Conservation (phyloP, 1,284 basidiomycete genomes). For the Irpex rosettiformis region DNA sequence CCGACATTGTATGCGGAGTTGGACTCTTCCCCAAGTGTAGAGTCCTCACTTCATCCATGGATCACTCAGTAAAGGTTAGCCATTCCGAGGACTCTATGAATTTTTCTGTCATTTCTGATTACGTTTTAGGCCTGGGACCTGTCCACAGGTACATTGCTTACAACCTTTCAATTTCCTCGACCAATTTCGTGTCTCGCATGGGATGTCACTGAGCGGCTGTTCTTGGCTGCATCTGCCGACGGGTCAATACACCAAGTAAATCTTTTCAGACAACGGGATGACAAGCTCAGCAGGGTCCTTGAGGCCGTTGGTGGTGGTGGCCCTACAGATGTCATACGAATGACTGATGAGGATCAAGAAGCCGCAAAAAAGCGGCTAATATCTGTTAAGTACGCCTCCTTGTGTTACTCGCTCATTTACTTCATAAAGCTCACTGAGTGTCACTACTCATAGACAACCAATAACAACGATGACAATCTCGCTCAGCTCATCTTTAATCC, state of each 20-base stretch:
- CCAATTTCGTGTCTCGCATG: conserved; percentile 68
- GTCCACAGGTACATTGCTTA: conserved; percentile 71
- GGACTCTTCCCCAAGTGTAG: conserved; percentile 78
- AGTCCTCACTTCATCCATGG: conserved; percentile 79
- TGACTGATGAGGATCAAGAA: conserved; percentile 48
- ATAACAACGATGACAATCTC: conserved; percentile 78
- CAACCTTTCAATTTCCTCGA: conserved; percentile 82
- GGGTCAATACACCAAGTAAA: conserved; percentile 81
- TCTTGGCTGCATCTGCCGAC: conserved; percentile 77
- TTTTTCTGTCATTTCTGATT: conserved; percentile 13
- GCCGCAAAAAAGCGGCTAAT: conserved; percentile 56
- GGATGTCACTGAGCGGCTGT: conserved; percentile 82
- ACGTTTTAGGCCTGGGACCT: conserved; percentile 74
- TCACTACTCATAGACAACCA: conserved; percentile 55
- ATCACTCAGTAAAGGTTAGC: conserved; percentile 88
- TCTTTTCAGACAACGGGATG: conserved; percentile 63
- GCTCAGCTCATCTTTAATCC: conserved; percentile 64
- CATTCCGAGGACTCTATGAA: conserved; percentile 11
- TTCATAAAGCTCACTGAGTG: conserved; percentile 4
- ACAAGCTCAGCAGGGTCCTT: conserved; percentile 42
- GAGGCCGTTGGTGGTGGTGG: conserved; percentile 81
- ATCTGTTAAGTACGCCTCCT: conserved; percentile 48
- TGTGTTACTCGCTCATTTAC: conserved; percentile 5
- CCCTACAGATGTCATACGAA: conserved; percentile 61
- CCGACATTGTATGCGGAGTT: conserved; percentile 76